Conservation (phyloP, 2,329 filamentous ascomycete species). For the Didymella keratinophila region DNA sequence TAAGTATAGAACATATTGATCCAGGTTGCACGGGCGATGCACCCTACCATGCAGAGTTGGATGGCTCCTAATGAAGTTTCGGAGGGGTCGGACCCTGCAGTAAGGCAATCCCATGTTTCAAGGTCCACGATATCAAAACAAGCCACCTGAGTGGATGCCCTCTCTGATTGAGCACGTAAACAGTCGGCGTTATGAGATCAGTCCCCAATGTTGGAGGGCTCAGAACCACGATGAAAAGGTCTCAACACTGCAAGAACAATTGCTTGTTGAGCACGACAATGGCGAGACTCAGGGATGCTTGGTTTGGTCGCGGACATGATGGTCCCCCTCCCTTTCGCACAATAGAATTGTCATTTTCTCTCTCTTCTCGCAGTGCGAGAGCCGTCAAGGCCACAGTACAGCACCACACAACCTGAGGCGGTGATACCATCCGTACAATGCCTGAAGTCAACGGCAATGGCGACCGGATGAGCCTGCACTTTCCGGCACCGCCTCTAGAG, state of each 20-base stretch:
- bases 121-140: not conserved
- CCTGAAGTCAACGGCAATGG: not conserved
- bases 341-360: not conserved
- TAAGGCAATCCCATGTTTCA: not conserved
- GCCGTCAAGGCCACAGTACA: not conserved
- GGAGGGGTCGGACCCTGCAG: not conserved
- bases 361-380: not conserved
- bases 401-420: not conserved
- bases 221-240: not conserved
- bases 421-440: not conserved
- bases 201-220: not conserved
- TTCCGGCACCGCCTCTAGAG: not conserved
- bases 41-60: not conserved
- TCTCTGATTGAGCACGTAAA: not conserved
- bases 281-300: not conserved
- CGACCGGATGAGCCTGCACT: not conserved
- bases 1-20: not conserved
- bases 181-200: not conserved
- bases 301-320: not conserved
- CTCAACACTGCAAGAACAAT: not conserved
- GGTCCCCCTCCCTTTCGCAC: not conserved
- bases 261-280: not conserved
- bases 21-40: not conserved
- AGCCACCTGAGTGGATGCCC: not conserved
- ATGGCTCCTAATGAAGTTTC: not conserved